Conservation (phyloP, 306 rosid genomes). For the Prunus fruticosa region DNA sequence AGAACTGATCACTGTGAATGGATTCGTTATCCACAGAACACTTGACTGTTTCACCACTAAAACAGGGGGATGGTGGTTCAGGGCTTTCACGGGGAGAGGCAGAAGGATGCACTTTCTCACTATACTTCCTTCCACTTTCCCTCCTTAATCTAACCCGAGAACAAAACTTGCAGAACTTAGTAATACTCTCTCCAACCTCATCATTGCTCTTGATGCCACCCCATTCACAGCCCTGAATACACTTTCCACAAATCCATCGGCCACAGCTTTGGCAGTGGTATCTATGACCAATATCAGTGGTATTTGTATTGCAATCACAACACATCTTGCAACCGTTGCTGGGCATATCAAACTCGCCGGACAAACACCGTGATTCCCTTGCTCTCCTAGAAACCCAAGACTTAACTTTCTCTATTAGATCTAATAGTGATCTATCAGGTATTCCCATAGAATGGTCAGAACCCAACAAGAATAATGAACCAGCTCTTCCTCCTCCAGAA, state of each 20-base stretch:
- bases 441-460: slow-evolving; percentile 72
- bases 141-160: slow-evolving; percentile 31
- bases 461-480: slow-evolving; percentile 38
- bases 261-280: slow-evolving; percentile 71
- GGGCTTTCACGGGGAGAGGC: slow-evolving; percentile 75
- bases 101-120: slow-evolving; percentile 84
- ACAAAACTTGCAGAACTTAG: slow-evolving; percentile 66
- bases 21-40: slow-evolving; percentile 39
- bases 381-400: slow-evolving; percentile 61
- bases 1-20: slow-evolving; percentile 47
- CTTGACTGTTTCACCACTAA: slow-evolving; percentile 47
- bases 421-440: slow-evolving; percentile 74
- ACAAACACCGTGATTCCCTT: slow-evolving; percentile 34
- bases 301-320: slow-evolving; percentile 54
- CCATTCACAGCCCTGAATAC: slow-evolving; percentile 54
- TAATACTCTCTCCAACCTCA: slow-evolving; percentile 28
- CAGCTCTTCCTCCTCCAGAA: slow-evolving; percentile 24
- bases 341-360: slow-evolving; percentile 51
- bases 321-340: slow-evolving; percentile 50
- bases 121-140: slow-evolving; percentile 46
- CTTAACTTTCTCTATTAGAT: slow-evolving; percentile 65
- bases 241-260: slow-evolving; percentile 63
- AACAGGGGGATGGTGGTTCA: slow-evolving; percentile 67
- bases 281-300: slow-evolving; percentile 32
- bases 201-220: slow-evolving; percentile 27